Conservation (phyloP, 2,329 filamentous ascomycete genomes). For the Fusarium musae region DNA sequence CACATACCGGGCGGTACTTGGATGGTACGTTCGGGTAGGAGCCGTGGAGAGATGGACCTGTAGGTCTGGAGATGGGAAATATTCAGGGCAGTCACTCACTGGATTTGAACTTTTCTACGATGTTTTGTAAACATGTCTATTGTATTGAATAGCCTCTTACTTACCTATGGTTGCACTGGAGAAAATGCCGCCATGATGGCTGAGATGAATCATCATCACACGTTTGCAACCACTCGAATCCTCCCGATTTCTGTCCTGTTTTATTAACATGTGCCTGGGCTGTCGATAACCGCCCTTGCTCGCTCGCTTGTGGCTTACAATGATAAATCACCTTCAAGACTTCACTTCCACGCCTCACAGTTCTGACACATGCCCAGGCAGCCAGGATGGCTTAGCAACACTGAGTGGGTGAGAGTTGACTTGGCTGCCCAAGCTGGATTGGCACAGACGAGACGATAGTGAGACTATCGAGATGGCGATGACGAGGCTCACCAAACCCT, state of each 20-base stretch:
- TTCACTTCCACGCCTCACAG: slow-evolving; percentile 1
- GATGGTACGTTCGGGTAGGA: not conserved
- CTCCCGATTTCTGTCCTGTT: not conserved
- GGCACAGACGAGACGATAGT: not conserved
- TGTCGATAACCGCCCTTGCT: slow-evolving; percentile 3
- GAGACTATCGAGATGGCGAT: not conserved
- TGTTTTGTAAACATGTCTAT: not conserved
- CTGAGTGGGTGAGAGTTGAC: slow-evolving; percentile 1
- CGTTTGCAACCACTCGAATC: slow-evolving; percentile 5
- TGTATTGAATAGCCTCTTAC: not conserved
- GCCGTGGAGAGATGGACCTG: not conserved
- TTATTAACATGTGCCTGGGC: slow-evolving; percentile 6
- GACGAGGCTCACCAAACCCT: not conserved
- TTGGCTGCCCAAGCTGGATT: slow-evolving; percentile 10
- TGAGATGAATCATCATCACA: slow-evolving; percentile 6
- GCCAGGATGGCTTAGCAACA: slow-evolving; percentile 24
- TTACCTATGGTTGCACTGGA: not conserved
- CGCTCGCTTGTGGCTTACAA: slow-evolving; percentile 19
- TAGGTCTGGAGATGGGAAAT: not conserved
- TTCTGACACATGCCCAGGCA: slow-evolving; percentile 30
- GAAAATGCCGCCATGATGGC: not conserved
- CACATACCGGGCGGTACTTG: slow-evolving; percentile 28
- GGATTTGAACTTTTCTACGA: not conserved
- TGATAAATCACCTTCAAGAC: not conserved
- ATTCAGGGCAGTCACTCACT: not conserved